Base-by-base conservation (phyloP, 2,329 filamentous ascomycete genomes). In the Ascochyta koolunga region DNA sequence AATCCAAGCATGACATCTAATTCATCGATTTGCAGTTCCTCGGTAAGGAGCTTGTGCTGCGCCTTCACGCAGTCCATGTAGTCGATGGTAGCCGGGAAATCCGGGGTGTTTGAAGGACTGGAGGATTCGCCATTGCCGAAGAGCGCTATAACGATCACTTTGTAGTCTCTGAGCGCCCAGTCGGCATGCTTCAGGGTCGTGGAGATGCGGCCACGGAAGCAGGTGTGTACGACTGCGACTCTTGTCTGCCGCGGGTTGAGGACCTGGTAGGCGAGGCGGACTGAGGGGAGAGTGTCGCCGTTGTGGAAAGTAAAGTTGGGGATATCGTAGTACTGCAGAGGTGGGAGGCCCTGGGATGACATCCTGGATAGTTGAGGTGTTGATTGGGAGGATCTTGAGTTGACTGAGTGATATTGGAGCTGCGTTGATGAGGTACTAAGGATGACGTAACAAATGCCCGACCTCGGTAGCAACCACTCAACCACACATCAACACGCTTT, bases 91-190 rank as follows among this genome's bases (percentile, higher is more conserved):
- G 71, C 58, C 0, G 82, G 81, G 47, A 84, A 84, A 0, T 67
- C 49, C 3, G 66, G 65, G 8, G 76, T 83, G 82, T 43, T 68
- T 15, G 81, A 83, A 0, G 82, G 83, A 37, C 80, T 82, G 8
- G 78, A 78, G 5, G 81, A 83, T 57, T 85, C 80, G 8, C 80
- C 79, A 52, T 83, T 83, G 50, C 80, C 80, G 32, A 85, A 76
- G 0, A 85, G 72, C 0, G 80, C 82, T 1, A 78, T 74, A 10
- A 83, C 70, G 32, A 85, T 76, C 49, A 84, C 77, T 59, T 77
- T 82, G 70, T 82, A 81, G 21, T 72, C 55, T 27, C 80, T 66
- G 1, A 82, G 64, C 0, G 77, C 75, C 4, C 75, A 74, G 5
- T 68, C 42, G 41, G 78, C 71, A 58, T 82, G 83, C 38, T 74